These are phyloP conservation scores for Russula sp. DNA, from an alignment of 768 basidiomycete species.

Conservation along the genomic window DNA sequence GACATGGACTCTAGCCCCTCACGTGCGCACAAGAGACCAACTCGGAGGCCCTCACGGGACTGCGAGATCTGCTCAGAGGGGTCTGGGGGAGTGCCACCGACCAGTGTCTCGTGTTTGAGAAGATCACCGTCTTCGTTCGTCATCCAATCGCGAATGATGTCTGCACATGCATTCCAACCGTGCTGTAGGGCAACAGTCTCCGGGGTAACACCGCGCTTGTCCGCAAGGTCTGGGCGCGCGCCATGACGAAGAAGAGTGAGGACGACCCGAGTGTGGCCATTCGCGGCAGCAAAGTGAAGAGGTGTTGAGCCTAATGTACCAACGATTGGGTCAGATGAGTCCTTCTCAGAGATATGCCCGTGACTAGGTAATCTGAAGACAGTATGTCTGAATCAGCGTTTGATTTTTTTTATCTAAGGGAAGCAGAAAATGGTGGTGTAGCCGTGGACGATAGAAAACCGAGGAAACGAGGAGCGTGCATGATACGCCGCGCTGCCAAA, in stretches of 20 bases:
- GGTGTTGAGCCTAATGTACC: slow-evolving; percentile 88
- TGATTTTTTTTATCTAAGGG: not conserved
- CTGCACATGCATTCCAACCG: slow-evolving; percentile 73
- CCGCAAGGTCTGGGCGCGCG: slow-evolving; percentile 70
- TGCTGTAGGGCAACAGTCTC: slow-evolving; percentile 75
- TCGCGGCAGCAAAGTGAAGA: slow-evolving; percentile 94
- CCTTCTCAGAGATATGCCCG: slow-evolving; percentile 67
- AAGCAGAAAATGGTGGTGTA: slow-evolving; percentile 2
- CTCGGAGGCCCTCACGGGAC: slow-evolving; percentile 26
- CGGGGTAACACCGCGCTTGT: slow-evolving; percentile 90
- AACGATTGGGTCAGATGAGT: slow-evolving; percentile 55
- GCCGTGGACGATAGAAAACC: not conserved
- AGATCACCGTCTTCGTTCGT: slow-evolving; percentile 56
- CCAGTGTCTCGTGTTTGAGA: slow-evolving; percentile 37
- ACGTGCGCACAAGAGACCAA: slow-evolving; percentile 11
- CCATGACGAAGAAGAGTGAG: slow-evolving; percentile 77
- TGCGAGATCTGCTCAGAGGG: slow-evolving; percentile 31
- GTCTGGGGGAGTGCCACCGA: slow-evolving; percentile 21
- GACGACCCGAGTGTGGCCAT: slow-evolving; percentile 78
- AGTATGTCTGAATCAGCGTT: not conserved
- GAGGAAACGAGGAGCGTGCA: not conserved
- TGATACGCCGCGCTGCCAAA: not conserved
- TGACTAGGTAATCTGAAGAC: slow-evolving; percentile 55
- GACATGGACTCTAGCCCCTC: slow-evolving; percentile 10
- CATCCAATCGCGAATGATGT: slow-evolving; percentile 60